Percentiles rank a stretch among this genome's conserved stretches.
phyloP scores from a whole-genome alignment of 1,139 yeast species.

The Taphrina confusa region DNA sequence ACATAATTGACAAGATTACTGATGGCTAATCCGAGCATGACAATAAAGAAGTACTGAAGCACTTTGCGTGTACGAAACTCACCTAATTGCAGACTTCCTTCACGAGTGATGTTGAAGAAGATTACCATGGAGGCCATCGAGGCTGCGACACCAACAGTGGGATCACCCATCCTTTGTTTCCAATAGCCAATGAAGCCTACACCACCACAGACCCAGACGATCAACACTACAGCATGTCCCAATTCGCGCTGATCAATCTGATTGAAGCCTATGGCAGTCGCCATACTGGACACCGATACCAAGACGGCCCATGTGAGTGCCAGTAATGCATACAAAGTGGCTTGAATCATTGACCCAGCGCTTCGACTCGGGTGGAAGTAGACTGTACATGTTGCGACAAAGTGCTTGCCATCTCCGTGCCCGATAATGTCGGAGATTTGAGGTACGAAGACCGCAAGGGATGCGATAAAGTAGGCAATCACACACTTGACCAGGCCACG shows the following conservation, averaged over 20 bases:
- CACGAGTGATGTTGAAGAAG: constrained; percentile 73
- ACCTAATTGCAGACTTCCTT: constrained; percentile 67
- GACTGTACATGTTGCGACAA: constrained; percentile 78
- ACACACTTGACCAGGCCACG: constrained; percentile 59
- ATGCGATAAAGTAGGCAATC: constrained; percentile 69
- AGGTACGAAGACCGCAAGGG: constrained; percentile 70
- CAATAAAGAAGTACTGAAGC: constrained; percentile 60
- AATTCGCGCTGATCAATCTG: constrained; percentile 54
- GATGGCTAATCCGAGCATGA: constrained; percentile 61
- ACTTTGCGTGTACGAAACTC: constrained; percentile 61
- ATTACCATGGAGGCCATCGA: constrained; percentile 72
- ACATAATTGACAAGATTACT: constrained; percentile 61
- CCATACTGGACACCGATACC: constrained; percentile 59
- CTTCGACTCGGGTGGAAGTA: constrained; percentile 83
- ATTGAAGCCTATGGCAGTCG: constrained; percentile 55
- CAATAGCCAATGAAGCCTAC: constrained; percentile 67
- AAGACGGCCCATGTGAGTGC: constrained; percentile 61
- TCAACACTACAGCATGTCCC: constrained; percentile 60
- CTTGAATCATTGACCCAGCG: constrained; percentile 78
- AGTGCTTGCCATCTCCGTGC: constrained; percentile 71
- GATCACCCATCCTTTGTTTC: constrained; percentile 67
- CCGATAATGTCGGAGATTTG: constrained; percentile 62
- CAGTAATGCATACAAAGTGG: constrained; percentile 60
- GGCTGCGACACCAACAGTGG: constrained; percentile 78
- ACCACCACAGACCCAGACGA: constrained; percentile 56